These are phyloP conservation scores for Alternaria brassicicola DNA, from an alignment of 2,329 filamentous ascomycete species.

Conservation along the genomic window DNA sequence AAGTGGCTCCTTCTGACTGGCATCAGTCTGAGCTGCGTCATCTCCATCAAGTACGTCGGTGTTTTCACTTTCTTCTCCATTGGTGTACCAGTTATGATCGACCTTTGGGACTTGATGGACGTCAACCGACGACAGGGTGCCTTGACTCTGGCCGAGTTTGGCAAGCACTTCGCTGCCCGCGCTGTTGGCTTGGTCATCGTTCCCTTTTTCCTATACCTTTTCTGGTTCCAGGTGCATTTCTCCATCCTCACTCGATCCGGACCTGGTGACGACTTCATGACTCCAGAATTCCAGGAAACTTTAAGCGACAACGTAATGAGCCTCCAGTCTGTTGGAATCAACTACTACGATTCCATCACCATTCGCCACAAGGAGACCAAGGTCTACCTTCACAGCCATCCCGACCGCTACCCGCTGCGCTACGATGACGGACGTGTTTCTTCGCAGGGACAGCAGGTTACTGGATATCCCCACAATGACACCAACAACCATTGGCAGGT, in stretches of 20 bases:
- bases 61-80: constrained; percentile 97
- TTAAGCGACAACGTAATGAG: constrained; percentile 94
- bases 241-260: constrained; percentile 85
- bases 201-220: constrained; percentile 96
- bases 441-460: constrained; percentile 95
- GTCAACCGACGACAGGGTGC: constrained; percentile 82
- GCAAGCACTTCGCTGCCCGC: constrained; percentile 87
- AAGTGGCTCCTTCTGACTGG: constrained; percentile 98
- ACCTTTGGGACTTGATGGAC: constrained; percentile 93
- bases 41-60: constrained; percentile 98
- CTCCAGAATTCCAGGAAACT: constrained; percentile 96
- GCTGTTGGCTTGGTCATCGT: constrained; percentile 85
- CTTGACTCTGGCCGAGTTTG: constrained; percentile 79
- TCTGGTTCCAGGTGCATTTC: constrained; percentile 99
- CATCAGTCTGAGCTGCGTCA: constrained; percentile 93
- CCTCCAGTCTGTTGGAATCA: constrained; percentile 80
- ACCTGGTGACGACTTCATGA: constrained; percentile 98
- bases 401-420: constrained; percentile 84
- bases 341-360: constrained; percentile 88
- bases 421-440: constrained; percentile 98
- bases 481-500: constrained; percentile 99
- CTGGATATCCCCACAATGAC: constrained; percentile 96
- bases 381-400: constrained; percentile 92
- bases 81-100: constrained; percentile 89
- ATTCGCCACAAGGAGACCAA: constrained; percentile 98